Conservation (phyloP, 2,329 filamentous ascomycete genomes). For the Botrytis byssoidea region DNA sequence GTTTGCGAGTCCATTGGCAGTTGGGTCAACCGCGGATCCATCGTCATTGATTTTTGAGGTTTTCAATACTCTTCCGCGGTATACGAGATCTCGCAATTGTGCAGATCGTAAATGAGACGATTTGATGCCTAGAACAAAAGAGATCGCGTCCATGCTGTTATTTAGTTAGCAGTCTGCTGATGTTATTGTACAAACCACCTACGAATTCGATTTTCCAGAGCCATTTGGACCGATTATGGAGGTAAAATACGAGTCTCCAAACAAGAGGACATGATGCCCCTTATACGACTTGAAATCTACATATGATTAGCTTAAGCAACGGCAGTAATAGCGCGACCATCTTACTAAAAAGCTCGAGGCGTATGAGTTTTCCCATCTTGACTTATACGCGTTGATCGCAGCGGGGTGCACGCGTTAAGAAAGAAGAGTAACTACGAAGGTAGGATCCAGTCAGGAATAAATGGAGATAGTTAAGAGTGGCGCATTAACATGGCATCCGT, state of each 20-base stretch:
- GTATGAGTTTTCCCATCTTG: constrained; percentile 93
- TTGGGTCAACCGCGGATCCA: constrained; percentile 58
- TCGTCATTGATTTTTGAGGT: constrained; percentile 92
- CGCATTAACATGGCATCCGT: neutral
- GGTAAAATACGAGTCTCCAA: constrained; percentile 97
- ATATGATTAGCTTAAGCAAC: constrained; percentile 25
- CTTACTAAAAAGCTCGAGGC: constrained; percentile 89
- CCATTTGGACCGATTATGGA: constrained; percentile 99
- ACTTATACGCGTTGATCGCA: constrained; percentile 33
- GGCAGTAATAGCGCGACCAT: constrained; percentile 28
- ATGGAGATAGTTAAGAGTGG: neutral
- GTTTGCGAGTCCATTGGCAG: constrained; percentile 60
- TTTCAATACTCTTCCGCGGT: constrained; percentile 89
- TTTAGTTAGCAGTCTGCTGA: constrained; percentile 30
- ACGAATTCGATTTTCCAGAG: constrained; percentile 98
- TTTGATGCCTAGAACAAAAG: constrained; percentile 97
- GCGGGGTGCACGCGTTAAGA: constrained; percentile 31
- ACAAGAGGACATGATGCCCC: constrained; percentile 88
- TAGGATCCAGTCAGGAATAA: constrained; percentile 2
- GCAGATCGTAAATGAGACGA: constrained; percentile 95
- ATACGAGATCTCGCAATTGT: constrained; percentile 91
- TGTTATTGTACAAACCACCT: constrained; percentile 47
- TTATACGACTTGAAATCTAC: constrained; percentile 99
- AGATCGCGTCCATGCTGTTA: constrained; percentile 93
- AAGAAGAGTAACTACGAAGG: constrained; percentile 1